Base-by-base conservation (phyloP, 2,329 filamentous ascomycete species). In the Phialocephala sp. region DNA sequence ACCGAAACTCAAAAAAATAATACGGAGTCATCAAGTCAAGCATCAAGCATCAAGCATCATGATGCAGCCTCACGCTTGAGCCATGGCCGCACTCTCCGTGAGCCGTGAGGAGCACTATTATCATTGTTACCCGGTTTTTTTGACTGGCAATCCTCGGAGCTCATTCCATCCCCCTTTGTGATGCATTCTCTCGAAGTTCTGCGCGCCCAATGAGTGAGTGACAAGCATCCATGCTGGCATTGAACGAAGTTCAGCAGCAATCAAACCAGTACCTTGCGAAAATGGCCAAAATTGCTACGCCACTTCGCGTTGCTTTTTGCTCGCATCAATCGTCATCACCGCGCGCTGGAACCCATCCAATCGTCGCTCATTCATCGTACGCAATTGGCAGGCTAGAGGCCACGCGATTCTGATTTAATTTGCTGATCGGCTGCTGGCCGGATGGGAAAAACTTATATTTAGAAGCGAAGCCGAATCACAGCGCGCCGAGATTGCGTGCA, bases 311-410 rank as follows among this genome's bases (percentile, higher is more conserved):
- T 39, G n/a, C 55, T 57, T 39, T 57, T 22, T 35, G 20, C 36
- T 57, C 55, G 55, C 35, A 57, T 57, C 55, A 41, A 36, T 57
- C 35, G 55, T 57, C 55, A 57, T 57, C 55, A 41, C 55, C 3
- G 55, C 11, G 3, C 14, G 55, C 35, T 57, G 55, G 20, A 57
- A 57, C 55, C 36, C 32, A 37, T 39, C 55, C 55, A 57, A 57
- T 57, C 11, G 32, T 18, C 27, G 14, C 50, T 14, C 8, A 2
- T 6, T 18, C 27, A 54, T 54, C 50, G 50, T 54, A 54, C 50
- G 50, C 50, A 54, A 54, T 54, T 27, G 50, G 32, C 50, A 54
- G 27, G 50, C 50, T 32, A 32, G 27, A 32, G 27, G 27, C 50
- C 50, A 12, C 24, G 50, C 50, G 24, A 54, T 54, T 27, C 27